A percentile compares a stretch with the other conserved stretches of the same genome.
Evolutionary conservation across 805 yeast species (phyloP).

Genomic region (Kuraishia piskuri): DNA sequence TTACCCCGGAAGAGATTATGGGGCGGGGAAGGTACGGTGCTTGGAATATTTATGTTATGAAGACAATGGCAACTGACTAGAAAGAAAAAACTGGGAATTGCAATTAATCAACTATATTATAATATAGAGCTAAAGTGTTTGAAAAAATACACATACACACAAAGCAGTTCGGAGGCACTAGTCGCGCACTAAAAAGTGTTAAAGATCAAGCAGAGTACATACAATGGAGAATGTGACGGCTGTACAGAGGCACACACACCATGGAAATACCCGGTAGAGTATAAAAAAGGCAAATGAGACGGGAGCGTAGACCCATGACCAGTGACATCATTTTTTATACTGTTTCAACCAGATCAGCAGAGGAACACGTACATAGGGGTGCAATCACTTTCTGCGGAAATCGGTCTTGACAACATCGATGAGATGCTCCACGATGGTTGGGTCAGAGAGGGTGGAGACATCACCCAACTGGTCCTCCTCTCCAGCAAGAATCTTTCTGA

Average conservation of each 20-base stretch:
- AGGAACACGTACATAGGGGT: background rate
- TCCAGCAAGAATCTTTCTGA: constrained; percentile 65
- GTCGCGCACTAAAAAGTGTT: background rate
- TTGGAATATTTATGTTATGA: no score
- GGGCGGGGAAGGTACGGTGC: background rate
- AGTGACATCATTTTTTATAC: background rate
- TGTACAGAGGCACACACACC: background rate
- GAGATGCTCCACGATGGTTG: constrained; percentile 60
- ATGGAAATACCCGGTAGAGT: background rate
- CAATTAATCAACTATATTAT: background rate
- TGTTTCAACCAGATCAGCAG: background rate
- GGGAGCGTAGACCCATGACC: no score
- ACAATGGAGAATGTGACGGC: background rate
- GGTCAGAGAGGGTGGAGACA: constrained; percentile 69
- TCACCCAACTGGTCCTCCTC: constrained; percentile 81
- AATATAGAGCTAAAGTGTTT: background rate
- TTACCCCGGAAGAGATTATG: background rate
- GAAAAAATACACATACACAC: background rate
- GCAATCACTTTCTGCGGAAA: background rate
- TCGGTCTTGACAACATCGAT: constrained; percentile 39
- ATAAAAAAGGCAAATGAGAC: background rate
- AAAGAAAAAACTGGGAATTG: background rate
- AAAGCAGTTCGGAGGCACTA: background rate
- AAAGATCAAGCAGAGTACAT: background rate
- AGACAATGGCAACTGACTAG: background rate